These are phyloP conservation scores for Candida boidinii DNA, from an alignment of 805 yeast species.

Conservation along the genomic window DNA sequence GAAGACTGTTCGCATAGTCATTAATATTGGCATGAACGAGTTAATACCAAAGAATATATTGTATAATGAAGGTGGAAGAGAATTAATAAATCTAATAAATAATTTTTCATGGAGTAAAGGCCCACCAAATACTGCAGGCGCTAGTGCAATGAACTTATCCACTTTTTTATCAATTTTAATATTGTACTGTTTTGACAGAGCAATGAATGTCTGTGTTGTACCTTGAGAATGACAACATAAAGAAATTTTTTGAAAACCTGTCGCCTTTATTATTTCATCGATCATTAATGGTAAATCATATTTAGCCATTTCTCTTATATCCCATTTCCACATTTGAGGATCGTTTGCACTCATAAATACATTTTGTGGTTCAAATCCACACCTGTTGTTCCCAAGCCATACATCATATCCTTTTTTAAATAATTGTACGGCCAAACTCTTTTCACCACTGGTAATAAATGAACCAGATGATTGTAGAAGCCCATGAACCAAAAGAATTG, in stretches of 20 bases:
- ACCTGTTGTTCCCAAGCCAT: conserved; percentile 87
- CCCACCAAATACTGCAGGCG: conserved; percentile 93
- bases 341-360: conserved; percentile 31
- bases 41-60: conserved; percentile 63
- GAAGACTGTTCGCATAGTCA: conserved; percentile 41
- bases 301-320: conserved; percentile 70
- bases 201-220: conserved; percentile 74
- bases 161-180: conserved; percentile 31
- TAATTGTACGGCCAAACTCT: conserved; percentile 61
- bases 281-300: conserved; percentile 72
- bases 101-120: conserved; percentile 51
- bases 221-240: conserved; percentile 90
- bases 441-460: conserved; percentile 72
- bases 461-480: conserved; percentile 82
- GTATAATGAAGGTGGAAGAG: conserved; percentile 33
- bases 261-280: conserved; percentile 40
- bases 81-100: conserved; percentile 57
- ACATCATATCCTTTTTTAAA: conserved; percentile 59
- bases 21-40: conserved; percentile 73
- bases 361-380: conserved; percentile 76
- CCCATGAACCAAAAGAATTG: conserved; percentile 79
- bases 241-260: conserved; percentile 37
- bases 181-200: conserved; percentile 46
- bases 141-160: conserved; percentile 63
- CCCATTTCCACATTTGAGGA: conserved; percentile 87